These are phyloP conservation scores for Penicillium bialowiezense DNA, from an alignment of 495 filamentous ascomycete genomes.

Conservation along the genomic window DNA sequence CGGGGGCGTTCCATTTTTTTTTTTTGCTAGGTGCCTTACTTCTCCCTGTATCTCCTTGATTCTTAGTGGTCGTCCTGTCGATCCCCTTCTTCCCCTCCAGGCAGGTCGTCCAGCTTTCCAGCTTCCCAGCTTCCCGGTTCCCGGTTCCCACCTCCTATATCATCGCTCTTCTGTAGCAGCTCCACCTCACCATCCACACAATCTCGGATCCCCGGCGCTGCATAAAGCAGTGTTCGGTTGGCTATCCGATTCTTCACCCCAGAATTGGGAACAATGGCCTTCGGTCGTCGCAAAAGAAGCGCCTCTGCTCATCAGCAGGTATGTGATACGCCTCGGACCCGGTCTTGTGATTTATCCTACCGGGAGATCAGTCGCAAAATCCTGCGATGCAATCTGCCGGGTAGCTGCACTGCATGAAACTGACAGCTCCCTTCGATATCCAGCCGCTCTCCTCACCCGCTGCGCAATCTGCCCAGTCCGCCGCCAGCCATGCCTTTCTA, in stretches of 20 bases:
- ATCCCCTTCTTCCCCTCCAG: conserved; percentile 3
- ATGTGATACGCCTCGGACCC: conserved; percentile 20
- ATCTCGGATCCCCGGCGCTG: conserved; percentile 27
- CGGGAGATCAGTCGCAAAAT: neutral
- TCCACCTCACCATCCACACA: conserved; percentile 11
- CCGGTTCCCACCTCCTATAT: conserved; percentile 7
- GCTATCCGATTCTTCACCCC: conserved; percentile 11
- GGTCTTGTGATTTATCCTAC: too few species aligned
- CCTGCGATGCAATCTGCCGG: conserved; percentile 2
- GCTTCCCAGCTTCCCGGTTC: conserved; percentile 1
- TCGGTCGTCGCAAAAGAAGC: conserved; percentile 49
- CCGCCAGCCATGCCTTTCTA: conserved; percentile 78
- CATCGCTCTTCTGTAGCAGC: conserved; percentile 3
- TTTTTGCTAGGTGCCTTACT: neutral
- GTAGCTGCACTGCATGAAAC: conserved; percentile 12
- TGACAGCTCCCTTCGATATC: conserved; percentile 8
- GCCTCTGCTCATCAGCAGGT: conserved; percentile 53
- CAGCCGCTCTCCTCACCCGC: conserved; percentile 56
- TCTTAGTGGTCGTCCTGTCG: neutral
- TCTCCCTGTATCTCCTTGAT: conserved; percentile 6
- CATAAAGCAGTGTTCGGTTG: conserved; percentile 26
- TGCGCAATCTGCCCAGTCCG: conserved; percentile 67
- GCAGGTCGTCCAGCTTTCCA: too few species aligned
- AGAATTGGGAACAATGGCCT: conserved; percentile 41
- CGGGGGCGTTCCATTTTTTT: conserved; percentile 2